These are phyloP conservation scores for Globisporangium megalacanthum DNA, from an alignment of 352 stramenopile species.

Conservation along the genomic window DNA sequence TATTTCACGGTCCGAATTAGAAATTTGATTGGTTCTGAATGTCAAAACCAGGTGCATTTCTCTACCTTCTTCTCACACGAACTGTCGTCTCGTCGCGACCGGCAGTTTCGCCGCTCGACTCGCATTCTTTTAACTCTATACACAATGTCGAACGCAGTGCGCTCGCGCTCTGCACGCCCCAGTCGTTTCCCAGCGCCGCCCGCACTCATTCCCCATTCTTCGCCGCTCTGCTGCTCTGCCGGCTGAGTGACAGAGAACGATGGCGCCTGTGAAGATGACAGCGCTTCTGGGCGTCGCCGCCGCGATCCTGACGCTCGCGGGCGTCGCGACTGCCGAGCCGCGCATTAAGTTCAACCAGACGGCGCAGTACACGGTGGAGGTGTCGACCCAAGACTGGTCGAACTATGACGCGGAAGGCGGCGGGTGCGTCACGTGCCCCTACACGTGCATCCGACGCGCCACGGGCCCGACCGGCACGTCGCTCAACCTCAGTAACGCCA, in stretches of 20 bases:
- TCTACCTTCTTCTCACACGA: too few relatives aligned
- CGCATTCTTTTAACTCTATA: too few relatives aligned
- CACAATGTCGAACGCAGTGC: too few relatives aligned
- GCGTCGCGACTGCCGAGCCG: conserved; percentile 10
- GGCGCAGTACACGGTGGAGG: conserved; percentile 60
- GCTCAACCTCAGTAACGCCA: conserved; percentile 78
- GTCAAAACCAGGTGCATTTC: too few relatives aligned
- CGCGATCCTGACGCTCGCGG: not conserved
- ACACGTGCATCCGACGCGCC: conserved; percentile 73
- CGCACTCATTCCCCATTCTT: too few relatives aligned
- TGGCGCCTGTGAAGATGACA: conserved; percentile 2
- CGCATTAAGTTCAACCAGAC: conserved; percentile 66
- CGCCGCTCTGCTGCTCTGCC: not conserved
- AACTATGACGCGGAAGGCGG: conserved; percentile 76
- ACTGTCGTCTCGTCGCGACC: too few relatives aligned
- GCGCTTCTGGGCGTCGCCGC: conserved; percentile 13
- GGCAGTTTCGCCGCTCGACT: too few relatives aligned
- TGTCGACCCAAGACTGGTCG: conserved; percentile 68
- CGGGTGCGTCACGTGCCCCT: conserved; percentile 82
- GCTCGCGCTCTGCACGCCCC: too few relatives aligned
- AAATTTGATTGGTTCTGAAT: too few relatives aligned
- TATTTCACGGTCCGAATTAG: too few relatives aligned
- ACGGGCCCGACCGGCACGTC: conserved; percentile 70
- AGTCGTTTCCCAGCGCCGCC: too few relatives aligned
- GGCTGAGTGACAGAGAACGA: not conserved